Conservation (phyloP, 2,329 filamentous ascomycete genomes). For the Geosmithia putterillii region DNA sequence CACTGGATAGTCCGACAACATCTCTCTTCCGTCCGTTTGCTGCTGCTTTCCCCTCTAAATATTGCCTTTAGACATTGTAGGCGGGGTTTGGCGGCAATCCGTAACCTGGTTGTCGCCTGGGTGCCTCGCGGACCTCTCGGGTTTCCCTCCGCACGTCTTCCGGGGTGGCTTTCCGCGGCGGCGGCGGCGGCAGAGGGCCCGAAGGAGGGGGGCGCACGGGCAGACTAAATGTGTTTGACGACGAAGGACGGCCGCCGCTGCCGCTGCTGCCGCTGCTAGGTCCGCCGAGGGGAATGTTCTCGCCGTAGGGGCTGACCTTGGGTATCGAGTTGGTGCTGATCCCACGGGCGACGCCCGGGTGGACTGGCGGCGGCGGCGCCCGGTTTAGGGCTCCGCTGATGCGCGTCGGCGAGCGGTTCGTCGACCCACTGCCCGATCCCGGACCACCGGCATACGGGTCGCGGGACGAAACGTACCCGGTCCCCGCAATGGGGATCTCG, state of each 20-base stretch:
- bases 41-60: not conserved
- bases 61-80: constrained; percentile 13
- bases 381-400: constrained; percentile 34
- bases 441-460: constrained; percentile 26
- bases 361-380: constrained; percentile 14
- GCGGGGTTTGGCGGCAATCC: constrained; percentile 30
- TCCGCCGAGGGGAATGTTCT: constrained; percentile 26
- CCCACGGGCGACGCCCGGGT: constrained; percentile 42
- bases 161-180: constrained; percentile 41
- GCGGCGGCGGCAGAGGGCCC: constrained; percentile 48
- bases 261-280: constrained; percentile 4
- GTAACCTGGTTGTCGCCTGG: constrained; percentile 24
- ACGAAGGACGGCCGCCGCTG: not conserved
- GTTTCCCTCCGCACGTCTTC: constrained; percentile 40
- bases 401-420: constrained; percentile 39
- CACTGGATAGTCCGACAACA: not conserved
- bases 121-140: constrained; percentile 6
- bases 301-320: constrained; percentile 25
- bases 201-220: constrained; percentile 51
- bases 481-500: constrained; percentile 55
- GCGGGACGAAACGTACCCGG: constrained; percentile 39
- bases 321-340: constrained; percentile 40
- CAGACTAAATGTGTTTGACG: constrained; percentile 39
- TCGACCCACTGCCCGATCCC: constrained; percentile 13
- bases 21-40: not conserved